Evolutionary conservation across 2,329 filamentous ascomycete species (phyloP), one percentile per base, ranked within the genome.

Genomic region (Pseudogymnoascus sp.): DNA sequence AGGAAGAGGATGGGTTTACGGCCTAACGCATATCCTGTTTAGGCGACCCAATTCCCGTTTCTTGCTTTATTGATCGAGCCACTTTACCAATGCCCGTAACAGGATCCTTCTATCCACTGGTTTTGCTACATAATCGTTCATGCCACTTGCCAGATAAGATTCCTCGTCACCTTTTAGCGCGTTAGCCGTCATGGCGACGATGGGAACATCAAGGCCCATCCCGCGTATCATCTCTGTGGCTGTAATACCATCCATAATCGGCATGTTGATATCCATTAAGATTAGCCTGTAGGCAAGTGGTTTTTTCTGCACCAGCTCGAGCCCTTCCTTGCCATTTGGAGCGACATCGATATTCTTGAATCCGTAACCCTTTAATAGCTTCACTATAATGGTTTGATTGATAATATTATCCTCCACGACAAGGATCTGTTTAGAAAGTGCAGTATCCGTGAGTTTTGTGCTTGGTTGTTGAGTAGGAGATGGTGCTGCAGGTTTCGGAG

Each of bases 221-320:
- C 78, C 74, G 1, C 83, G 76, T 35, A 85, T 83, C 56, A 74
- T 74, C 44, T 70, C 73, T 1, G 82, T 79, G 21, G 82, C 82
- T 4, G 79, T 76, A 62, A 80, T 72, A 1, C 82, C 83, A 65
- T 84, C 81, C 77, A 84, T 81, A 13, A 84, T 74, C 4, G 82
- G 82, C 82, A 85, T 85, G 67, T 81, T 81, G 67, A 84, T 79
- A 69, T 85, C 83, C 82, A 85, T 85, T 3, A 85, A 72, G 4
- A 84, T 76, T 7, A 82, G 70, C 64, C 78, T 76, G 33, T 79
- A 81, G 0, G 74, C 74, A 1, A 77, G 66, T 0, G 76, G 75
- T 47, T 75, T 76, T 62, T 75, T 72, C 7, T 75, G 74, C 1
- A 81, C 70, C 66, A 77, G 71, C 2, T 71, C 71, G 6, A 80